Conservation (phyloP, 1,284 basidiomycete genomes). For the Heterobasidion parviporum region DNA sequence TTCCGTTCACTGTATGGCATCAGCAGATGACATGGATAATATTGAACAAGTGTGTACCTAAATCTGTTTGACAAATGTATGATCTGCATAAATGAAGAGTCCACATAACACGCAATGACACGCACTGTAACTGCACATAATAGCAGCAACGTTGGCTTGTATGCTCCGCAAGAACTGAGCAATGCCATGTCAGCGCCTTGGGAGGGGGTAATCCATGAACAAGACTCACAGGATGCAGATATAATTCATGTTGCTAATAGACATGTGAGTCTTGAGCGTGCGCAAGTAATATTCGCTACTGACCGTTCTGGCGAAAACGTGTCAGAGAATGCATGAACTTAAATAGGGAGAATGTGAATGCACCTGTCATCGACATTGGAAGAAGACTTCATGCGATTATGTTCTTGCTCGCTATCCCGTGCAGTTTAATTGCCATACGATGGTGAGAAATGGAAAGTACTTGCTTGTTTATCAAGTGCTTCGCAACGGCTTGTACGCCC, state of each 20-base stretch:
- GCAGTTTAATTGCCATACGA: too few species aligned
- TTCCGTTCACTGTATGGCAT: conserved; percentile 42
- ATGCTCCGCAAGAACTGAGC: conserved; percentile 54
- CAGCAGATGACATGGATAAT: not conserved
- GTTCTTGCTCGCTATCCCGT: conserved; percentile 41
- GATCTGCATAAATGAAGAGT: conserved; percentile 22
- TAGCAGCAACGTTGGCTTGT: conserved; percentile 54
- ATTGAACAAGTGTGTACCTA: not conserved
- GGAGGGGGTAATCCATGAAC: not conserved
- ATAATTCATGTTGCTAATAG: conserved; percentile 45
- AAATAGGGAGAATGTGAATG: conserved; percentile 8
- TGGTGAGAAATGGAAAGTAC: not conserved
- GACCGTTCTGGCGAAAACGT: conserved; percentile 13
- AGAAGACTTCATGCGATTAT: conserved; percentile 40
- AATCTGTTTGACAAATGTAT: not conserved
- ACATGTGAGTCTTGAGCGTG: too few species aligned
- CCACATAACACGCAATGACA: not conserved
- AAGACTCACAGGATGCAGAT: conserved; percentile 36
- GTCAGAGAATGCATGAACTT: not conserved
- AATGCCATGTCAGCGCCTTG: conserved; percentile 10
- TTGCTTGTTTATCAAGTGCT: conserved; percentile 53
- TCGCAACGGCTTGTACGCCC: conserved; percentile 53
- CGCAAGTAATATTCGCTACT: not conserved
- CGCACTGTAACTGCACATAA: conserved; percentile 67
- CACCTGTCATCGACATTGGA: conserved; percentile 61